Percentiles rank a stretch among this genome's conserved stretches.
Conservation (phyloP, 2,329 filamentous ascomycete genomes). For the Penicillium sp. region DNA sequence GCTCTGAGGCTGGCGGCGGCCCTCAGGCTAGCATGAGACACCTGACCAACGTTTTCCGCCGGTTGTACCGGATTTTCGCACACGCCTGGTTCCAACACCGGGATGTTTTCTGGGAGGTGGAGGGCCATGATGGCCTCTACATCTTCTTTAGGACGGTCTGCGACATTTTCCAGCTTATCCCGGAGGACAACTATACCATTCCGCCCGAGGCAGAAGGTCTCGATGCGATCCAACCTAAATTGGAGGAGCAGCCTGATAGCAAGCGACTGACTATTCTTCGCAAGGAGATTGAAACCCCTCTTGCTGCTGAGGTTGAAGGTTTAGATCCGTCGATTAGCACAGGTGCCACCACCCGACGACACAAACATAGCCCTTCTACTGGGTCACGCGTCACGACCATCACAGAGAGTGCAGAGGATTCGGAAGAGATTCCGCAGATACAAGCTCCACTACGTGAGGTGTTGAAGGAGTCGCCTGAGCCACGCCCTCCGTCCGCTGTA, state of each 20-base stretch:
- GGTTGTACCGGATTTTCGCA: slow-evolving; percentile 94
- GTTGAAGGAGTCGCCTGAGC: slow-evolving; percentile 13
- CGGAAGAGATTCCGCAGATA: slow-evolving; percentile 36
- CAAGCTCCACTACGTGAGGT: slow-evolving; percentile 14
- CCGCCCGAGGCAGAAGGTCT: slow-evolving; percentile 88
- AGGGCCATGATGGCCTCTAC: slow-evolving; percentile 87
- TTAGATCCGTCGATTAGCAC: slow-evolving; percentile 53
- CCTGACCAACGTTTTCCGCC: slow-evolving; percentile 89
- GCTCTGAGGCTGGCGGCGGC: slow-evolving; percentile 45
- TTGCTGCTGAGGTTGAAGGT: slow-evolving; percentile 19
- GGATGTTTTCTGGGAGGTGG: slow-evolving; percentile 91
- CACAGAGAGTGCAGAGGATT: slow-evolving; percentile 78
- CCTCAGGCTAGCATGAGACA: slow-evolving; percentile 57
- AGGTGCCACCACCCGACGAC: slow-evolving; percentile 74
- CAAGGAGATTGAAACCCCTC: slow-evolving; percentile 29
- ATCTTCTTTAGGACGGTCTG: slow-evolving; percentile 97
- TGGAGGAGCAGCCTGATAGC: slow-evolving; percentile 26
- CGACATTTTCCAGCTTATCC: slow-evolving; percentile 84
- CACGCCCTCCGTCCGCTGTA: slow-evolving; percentile 15
- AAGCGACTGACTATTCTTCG: slow-evolving; percentile 39
- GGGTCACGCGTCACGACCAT: slow-evolving; percentile 79
- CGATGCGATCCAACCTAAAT: slow-evolving; percentile 48
- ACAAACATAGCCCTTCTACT: slow-evolving; percentile 78
- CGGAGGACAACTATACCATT: slow-evolving; percentile 93
- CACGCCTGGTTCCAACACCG: slow-evolving; percentile 99